These are phyloP conservation scores for Forsythia suspensa DNA, from an alignment of 257 asterid genomes.

Conservation along the genomic window DNA sequence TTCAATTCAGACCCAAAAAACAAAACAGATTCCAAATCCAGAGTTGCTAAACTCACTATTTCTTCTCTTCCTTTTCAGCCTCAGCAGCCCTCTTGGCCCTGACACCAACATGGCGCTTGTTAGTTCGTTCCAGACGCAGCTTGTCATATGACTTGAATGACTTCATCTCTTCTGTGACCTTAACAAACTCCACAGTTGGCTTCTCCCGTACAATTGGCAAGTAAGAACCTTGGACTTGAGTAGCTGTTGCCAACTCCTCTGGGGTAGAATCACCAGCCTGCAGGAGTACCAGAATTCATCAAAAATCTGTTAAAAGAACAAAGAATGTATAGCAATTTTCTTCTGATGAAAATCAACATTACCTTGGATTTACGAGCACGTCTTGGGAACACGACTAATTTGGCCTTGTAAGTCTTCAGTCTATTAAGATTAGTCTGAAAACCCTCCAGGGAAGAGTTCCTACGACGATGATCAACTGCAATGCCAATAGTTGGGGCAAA, in stretches of 20 bases:
- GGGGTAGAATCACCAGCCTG: slow-evolving; percentile 81
- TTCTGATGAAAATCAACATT: not conserved
- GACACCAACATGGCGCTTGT: slow-evolving; percentile 67
- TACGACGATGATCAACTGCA: slow-evolving; percentile 63
- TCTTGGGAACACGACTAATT: slow-evolving; percentile 73
- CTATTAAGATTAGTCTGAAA: slow-evolving; percentile 72
- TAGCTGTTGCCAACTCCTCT: slow-evolving; percentile 71
- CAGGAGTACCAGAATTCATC: not conserved
- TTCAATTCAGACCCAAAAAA: slow-evolving; percentile 14
- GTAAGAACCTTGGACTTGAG: slow-evolving; percentile 67
- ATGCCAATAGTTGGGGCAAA: slow-evolving; percentile 64
- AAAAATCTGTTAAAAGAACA: not conserved
- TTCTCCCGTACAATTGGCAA: slow-evolving; percentile 67
- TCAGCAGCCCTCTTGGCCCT: slow-evolving; percentile 92
- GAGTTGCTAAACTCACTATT: slow-evolving; percentile 34
- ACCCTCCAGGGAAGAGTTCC: slow-evolving; percentile 72
- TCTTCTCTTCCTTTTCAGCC: slow-evolving; percentile 92
- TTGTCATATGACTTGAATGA: slow-evolving; percentile 74
- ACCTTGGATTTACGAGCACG: slow-evolving; percentile 62
- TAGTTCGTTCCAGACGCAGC: slow-evolving; percentile 71
- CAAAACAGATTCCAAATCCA: slow-evolving; percentile 18
- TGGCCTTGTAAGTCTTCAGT: slow-evolving; percentile 68
- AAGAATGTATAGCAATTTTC: not conserved
- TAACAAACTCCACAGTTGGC: slow-evolving; percentile 65
- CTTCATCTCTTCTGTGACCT: slow-evolving; percentile 66